phyloP scores from a whole-genome alignment of 1,284 basidiomycete genomes.

The Lentinula novae-zelandiae region DNA sequence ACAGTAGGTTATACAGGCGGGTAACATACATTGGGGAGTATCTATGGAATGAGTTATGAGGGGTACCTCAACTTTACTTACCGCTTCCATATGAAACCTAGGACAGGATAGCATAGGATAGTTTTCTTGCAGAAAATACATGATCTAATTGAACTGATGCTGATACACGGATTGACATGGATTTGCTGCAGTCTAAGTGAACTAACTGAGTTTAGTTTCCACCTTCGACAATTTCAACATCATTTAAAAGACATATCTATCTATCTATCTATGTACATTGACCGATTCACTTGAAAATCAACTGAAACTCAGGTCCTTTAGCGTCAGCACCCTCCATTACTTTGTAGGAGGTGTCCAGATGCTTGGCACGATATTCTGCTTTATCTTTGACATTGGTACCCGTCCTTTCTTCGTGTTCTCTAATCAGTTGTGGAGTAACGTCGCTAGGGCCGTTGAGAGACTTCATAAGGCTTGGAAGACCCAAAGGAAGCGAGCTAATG shows the following conservation, averaged over 20 bases:
- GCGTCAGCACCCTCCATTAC: slow-evolving; percentile 1
- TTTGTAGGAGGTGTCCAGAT: slow-evolving; percentile 3
- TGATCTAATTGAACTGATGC: no score
- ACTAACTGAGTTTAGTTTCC: no score
- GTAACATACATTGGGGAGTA: not conserved
- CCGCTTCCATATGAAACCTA: no score
- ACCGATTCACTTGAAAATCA: not conserved
- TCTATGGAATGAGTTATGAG: not conserved
- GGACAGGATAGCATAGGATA: no score
- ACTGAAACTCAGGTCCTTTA: slow-evolving; percentile 5
- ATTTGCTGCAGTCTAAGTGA: no score
- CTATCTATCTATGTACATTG: not conserved
- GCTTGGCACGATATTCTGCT: slow-evolving; percentile 4
- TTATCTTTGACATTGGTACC: slow-evolving; percentile 5
- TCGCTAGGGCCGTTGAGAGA: slow-evolving; percentile 5
- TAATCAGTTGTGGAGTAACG: slow-evolving; percentile 2
- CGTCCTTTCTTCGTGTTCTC: slow-evolving; percentile 6
- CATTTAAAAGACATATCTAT: no score
- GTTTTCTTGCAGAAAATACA: no score
- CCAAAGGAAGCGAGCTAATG: slow-evolving; percentile 5
- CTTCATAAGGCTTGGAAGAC: slow-evolving; percentile 11
- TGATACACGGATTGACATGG: no score
- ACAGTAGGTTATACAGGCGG: not conserved
- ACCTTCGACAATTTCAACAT: no score
- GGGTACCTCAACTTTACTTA: not conserved